Conservation (phyloP, 805 yeast genomes). For the Wickerhamomyces subpelliculosus region DNA sequence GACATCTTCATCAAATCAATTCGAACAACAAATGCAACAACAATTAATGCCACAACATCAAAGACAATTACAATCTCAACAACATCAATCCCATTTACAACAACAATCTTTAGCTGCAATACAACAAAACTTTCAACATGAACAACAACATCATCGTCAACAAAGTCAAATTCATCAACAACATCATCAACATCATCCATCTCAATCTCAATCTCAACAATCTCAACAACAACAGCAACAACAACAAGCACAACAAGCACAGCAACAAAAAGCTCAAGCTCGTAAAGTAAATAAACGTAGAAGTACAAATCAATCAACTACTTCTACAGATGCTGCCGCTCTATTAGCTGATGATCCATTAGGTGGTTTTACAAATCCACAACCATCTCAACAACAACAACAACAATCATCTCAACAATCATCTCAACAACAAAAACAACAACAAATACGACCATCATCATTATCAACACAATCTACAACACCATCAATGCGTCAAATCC, state of each 20-base stretch:
- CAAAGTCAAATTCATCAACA: slow-evolving; percentile 10
- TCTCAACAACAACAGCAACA: slow-evolving; percentile 6
- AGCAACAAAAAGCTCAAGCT: slow-evolving; percentile 7
- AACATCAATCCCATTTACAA: slow-evolving; percentile 6
- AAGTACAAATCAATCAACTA: slow-evolving; percentile 3
- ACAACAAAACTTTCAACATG: slow-evolving; percentile 2
- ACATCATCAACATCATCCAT: slow-evolving; percentile 8
- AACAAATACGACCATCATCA: background rate
- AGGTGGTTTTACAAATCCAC: background rate
- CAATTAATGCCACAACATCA: background rate
- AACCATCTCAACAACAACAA: slow-evolving; percentile 1
- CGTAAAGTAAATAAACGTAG: background rate
- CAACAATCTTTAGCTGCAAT: slow-evolving; percentile 4
- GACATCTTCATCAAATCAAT: background rate
- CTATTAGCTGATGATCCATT: slow-evolving; percentile 14
- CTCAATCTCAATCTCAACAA: slow-evolving; percentile 5
- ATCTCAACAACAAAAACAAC: background rate
- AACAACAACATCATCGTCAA: slow-evolving; percentile 9
- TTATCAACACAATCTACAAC: background rate
- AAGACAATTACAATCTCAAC: background rate
- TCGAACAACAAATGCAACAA: background rate
- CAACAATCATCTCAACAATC: background rate
- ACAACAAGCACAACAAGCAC: slow-evolving; percentile 5
- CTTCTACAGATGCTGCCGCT: slow-evolving; percentile 12
- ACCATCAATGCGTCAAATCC: background rate